These are phyloP conservation scores for Raffaelea deltoideospora DNA, from an alignment of 2,329 filamentous ascomycete species.

Conservation along the genomic window DNA sequence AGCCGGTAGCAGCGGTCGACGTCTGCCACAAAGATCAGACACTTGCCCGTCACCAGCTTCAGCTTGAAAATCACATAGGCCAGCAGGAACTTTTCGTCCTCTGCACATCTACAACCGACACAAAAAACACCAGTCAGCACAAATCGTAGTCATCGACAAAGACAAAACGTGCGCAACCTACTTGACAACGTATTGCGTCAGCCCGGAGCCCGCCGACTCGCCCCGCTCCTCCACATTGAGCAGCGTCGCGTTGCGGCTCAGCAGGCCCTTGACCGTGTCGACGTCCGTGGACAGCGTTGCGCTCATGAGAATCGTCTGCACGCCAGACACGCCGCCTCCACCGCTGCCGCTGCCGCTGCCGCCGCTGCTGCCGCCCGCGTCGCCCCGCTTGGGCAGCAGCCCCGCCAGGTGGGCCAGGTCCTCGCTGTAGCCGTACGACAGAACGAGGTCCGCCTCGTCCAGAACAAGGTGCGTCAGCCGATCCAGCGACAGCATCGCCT, in stretches of 20 bases:
- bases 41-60: conserved; percentile 85
- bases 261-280: conserved; percentile 68
- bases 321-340: too few relatives aligned
- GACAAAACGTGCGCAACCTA: conserved; percentile 25
- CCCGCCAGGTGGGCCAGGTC: conserved; percentile 70
- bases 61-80: conserved; percentile 93
- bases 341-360: too few relatives aligned
- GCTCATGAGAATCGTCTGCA: conserved; percentile 88
- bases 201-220: conserved; percentile 60
- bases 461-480: conserved; percentile 67
- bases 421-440: conserved; percentile 88
- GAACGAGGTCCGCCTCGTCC: conserved; percentile 84
- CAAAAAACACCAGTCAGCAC: neutral
- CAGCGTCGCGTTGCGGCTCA: conserved; percentile 66
- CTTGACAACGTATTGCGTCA: conserved; percentile 81
- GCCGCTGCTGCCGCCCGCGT: too few relatives aligned
- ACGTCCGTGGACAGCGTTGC: conserved; percentile 77
- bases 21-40: conserved; percentile 57
- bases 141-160: too few relatives aligned
- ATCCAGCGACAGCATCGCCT: conserved; percentile 53
- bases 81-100: conserved; percentile 92
- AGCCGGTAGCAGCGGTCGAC: conserved; percentile 80
- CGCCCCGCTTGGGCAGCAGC: conserved; percentile 62
- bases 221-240: conserved; percentile 71
- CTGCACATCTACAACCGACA: conserved; percentile 47